Base-by-base conservation (phyloP, 1,284 basidiomycete genomes). In the Serendipita sp. region DNA sequence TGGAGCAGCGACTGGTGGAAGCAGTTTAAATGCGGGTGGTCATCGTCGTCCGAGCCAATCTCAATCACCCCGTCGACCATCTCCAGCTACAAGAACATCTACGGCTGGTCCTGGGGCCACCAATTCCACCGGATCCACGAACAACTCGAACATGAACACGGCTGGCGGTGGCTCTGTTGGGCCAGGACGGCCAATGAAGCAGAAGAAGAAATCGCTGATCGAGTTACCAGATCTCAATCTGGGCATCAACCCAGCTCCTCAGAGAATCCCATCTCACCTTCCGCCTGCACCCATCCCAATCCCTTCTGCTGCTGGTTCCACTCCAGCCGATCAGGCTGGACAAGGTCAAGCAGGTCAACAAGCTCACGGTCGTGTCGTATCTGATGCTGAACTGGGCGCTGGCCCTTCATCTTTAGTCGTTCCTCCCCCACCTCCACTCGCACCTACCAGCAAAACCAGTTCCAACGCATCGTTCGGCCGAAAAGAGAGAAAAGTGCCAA, bases 151-250 rank as follows among this genome's bases (percentile, higher is more conserved):
- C 29, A n/a, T n/a, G 29, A 22, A 17, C 17, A 30, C 17, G 29
- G 47, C 47, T 49, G 47, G 47, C 8, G 47, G 47, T 22, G 47
- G 47, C 17, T 22, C 17, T 6, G 15, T 30, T 17, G 29, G 29
- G 0, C 47, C 17, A 8, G 29, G 29, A 22, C 17, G 17, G 17
- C 17, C 47, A 17, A 8, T 17, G 17, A 49, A 49, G 29, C 5
- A 76, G 26, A 88, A 86, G 77, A 87, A 86, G 75, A 82, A 79
- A 69, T 85, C 83, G 0, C 79, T 89, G 38, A 41, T 41, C 43
- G 85, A 89, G 71, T 78, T 89, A 47, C 87, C 87, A 63, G 87
- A 88, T 75, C 81, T 89, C 67, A 49, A 49, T 49, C 47, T 49
- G 8, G n/a, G 8, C 17, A n/a, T 49, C 47, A 49, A 17, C 29